A percentile compares a stretch with the other conserved stretches of the same genome.
These are phyloP conservation scores for Pseudoneurospora amorphoporcata DNA, from an alignment of 495 filamentous ascomycete genomes.

Conservation along the genomic window DNA sequence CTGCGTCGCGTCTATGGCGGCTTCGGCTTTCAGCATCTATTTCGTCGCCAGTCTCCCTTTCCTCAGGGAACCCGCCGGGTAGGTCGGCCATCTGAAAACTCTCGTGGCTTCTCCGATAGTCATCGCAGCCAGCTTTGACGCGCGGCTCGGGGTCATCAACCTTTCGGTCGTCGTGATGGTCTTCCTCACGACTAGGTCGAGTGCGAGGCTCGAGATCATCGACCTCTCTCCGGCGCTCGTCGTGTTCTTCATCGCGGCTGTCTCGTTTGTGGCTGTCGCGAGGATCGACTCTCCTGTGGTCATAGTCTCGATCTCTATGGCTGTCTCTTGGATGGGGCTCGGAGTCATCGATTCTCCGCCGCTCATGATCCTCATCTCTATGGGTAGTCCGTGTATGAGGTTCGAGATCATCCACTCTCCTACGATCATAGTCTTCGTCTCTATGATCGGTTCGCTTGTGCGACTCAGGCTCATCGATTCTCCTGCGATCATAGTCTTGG, in stretches of 20 bases:
- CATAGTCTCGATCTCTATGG: constrained; percentile 3
- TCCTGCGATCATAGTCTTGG: neutral
- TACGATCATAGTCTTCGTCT: constrained; percentile 14
- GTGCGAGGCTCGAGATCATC: neutral
- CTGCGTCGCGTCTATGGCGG: constrained; percentile 11
- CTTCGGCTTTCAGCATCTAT: constrained; percentile 2
- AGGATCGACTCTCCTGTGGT: neutral
- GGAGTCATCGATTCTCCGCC: constrained; percentile 4
- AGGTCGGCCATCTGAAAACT: neutral
- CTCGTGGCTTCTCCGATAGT: neutral
- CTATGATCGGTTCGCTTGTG: neutral
- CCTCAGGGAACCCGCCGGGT: neutral
- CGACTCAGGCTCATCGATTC: neutral
- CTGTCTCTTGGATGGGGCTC: constrained; percentile 14
- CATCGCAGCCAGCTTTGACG: neutral
- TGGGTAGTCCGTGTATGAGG: constrained; percentile 9
- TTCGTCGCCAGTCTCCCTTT: neutral
- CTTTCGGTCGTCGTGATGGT: neutral
- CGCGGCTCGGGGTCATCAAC: neutral
- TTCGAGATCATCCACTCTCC: constrained; percentile 13
- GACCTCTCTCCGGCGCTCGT: constrained; percentile 15
- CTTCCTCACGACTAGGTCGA: too few species aligned
- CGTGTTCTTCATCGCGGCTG: neutral
- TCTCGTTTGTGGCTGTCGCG: neutral
- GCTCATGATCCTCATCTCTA: constrained; percentile 1